Evolutionary conservation across 2,329 filamentous ascomycete genomes (phyloP).

Genomic region (Beauveria sp.): DNA sequence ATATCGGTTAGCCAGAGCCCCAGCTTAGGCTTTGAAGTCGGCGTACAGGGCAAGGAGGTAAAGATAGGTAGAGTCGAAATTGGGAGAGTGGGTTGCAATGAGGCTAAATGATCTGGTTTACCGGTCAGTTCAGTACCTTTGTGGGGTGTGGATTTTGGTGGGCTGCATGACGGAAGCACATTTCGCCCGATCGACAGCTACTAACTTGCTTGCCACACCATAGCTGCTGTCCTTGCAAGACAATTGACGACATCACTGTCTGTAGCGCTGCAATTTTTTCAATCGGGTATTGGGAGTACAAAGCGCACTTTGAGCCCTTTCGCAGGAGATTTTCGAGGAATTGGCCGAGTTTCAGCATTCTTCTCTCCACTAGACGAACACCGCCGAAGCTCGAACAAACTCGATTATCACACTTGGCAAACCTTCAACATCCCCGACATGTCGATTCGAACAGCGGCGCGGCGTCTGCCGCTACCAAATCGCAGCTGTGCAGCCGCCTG

Average conservation of each 20-base stretch:
- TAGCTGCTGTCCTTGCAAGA: neutral
- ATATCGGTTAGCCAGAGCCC: neutral
- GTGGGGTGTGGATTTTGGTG: slow-evolving; percentile 7
- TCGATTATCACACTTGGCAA: neutral
- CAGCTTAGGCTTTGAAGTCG: neutral
- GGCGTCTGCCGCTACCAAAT: neutral
- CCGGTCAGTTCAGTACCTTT: neutral
- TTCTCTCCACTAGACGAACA: neutral
- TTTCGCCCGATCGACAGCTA: neutral
- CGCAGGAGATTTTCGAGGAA: neutral
- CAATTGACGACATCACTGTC: too few relatives aligned
- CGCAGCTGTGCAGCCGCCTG: neutral
- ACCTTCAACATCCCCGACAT: neutral
- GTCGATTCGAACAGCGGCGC: slow-evolving; percentile 4
- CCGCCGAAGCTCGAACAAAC: neutral
- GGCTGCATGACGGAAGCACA: slow-evolving; percentile 4
- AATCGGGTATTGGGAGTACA: neutral
- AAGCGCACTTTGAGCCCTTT: too few relatives aligned
- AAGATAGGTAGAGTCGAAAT: neutral
- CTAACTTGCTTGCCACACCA: neutral
- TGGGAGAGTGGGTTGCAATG: neutral
- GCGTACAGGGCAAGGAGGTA: neutral
- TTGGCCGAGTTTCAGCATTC: neutral
- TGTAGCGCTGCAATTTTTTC: neutral
- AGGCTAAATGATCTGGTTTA: neutral